Base-by-base conservation (phyloP, 2,329 filamentous ascomycete genomes). In the Taxawa tesnikishii region DNA sequence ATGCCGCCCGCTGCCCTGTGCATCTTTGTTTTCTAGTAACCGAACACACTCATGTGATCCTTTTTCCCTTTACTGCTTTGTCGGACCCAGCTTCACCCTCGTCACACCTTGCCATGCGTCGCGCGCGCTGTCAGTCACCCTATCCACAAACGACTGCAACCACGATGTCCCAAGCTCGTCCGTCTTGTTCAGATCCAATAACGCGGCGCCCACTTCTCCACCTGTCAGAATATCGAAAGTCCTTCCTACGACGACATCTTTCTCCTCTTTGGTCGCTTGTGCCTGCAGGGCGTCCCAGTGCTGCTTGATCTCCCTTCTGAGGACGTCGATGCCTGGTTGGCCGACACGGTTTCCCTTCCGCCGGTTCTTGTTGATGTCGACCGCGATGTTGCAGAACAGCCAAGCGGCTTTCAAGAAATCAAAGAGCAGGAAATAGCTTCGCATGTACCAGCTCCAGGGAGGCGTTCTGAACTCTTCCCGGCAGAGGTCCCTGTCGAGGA, bases 381-480 rank as follows among this genome's bases (percentile, higher is more conserved):
- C 35, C 36, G 43, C 44, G 1, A 44, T 37, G 8, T 36, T 36
- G 16, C 39, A 21, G 15, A 49, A 34, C 18, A 41, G 42, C 26
- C 45, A 42, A 7, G 46, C 36, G 24, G 36, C 39, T 37, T 51
- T 48, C 25, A 48, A 32, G 35, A 42, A 38, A 25, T 41, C 35
- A 37, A 49, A 51, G 31, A 43, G 41, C 32, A 16, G 31, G 36
- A n/a, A n/a, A n/a, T n/a, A n/a, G n/a, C n/a, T n/a, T n/a, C n/a
- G n/a, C n/a, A n/a, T n/a, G n/a, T 14, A 48, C 38, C 17, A 34
- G 17, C 18, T 42, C 29, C 17, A 45, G 18, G 47, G 36, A 5
- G 28, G 13, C 6, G 38, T 33, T 6, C 34, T 15, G 14, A 29
- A 23, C 12, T 37, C 21, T 6, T 26, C 16, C 14, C 36, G 13